Base-by-base conservation (phyloP, 805 yeast species). In the Torulaspora maleeae region DNA sequence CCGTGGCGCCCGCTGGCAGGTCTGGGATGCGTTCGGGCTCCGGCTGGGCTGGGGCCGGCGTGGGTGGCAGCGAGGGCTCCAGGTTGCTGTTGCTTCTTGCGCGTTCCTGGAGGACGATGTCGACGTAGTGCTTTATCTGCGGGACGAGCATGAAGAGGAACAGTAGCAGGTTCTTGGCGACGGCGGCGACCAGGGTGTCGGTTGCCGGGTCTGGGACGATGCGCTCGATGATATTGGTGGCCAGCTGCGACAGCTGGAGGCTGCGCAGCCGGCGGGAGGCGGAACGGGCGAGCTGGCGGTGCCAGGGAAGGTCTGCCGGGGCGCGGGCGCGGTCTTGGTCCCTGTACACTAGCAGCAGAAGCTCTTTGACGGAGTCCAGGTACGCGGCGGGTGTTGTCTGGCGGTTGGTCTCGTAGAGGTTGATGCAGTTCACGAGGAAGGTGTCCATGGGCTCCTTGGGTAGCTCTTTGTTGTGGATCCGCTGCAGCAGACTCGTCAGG, bases 131-230 rank as follows among this genome's bases (percentile, higher is more conserved):
- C 24, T 48, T 48, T 8, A 50, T 36, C 9, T 44, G 47, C 15
- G 67, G 67, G 2, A 59, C 7, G 10, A 61, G 40, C 15, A 60
- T 41, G 4, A 59, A 27, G 13, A 58, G 24, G 38, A 58, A 61
- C 9, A 60, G 52, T 4, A 46, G 24, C 7, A 52, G 30, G 49
- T 59, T 58, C 48, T 59, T 61, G 24, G 51, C 11, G 12, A 57
- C 20, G 27, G 53, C 57, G 17, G 43, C 25, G 2, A 50, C 12
- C n/a, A 51, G 32, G 44, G 42, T 47, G 42, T 58, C 60, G 9
- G 38, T 38, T 20, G 34, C 19, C 24, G 59, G 59, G 35, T 58
- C 44, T 15, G 66, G 59, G 10, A 57, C 57, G 38, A 63, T 35
- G 24, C 45, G 33, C 12, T 57, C 48, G 32, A 53, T 34, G 15